A percentile compares a stretch with the other conserved stretches of the same genome.
Conservation (phyloP, 2,329 filamentous ascomycete species). For the Colletotrichum gigasporum region DNA sequence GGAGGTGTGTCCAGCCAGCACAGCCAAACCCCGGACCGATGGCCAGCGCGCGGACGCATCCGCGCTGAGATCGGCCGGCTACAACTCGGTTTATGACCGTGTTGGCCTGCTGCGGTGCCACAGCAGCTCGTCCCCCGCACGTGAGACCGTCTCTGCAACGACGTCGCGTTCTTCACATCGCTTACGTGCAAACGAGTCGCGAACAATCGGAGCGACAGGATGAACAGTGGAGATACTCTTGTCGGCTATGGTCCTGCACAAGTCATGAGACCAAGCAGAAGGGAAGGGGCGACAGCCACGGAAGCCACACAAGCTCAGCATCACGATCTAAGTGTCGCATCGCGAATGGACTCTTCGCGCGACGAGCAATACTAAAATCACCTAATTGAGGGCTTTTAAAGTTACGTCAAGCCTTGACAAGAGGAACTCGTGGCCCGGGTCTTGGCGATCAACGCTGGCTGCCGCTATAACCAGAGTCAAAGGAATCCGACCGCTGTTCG, state of each 20-base stretch:
- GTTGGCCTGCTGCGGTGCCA: conserved; percentile 5
- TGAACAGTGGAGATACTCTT: not conserved
- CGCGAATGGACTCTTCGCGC: not conserved
- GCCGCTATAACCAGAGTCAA: not conserved
- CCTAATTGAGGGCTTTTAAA: not conserved
- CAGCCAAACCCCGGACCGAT: not conserved
- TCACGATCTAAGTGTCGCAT: not conserved
- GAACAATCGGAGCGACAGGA: not conserved
- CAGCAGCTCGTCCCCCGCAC: conserved; percentile 6
- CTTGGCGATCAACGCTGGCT: not conserved
- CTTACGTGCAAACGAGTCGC: conserved; percentile 22
- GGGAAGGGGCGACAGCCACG: not conserved
- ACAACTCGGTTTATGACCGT: conserved; percentile 12
- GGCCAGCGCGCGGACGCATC: conserved; percentile 15
- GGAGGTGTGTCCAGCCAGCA: not conserved
- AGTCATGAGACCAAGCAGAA: not conserved
- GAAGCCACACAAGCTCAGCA: not conserved
- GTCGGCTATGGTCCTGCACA: not conserved
- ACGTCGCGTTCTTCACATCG: conserved; percentile 29
- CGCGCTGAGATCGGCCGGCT: conserved; percentile 22
- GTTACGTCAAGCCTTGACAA: conserved; percentile 8
- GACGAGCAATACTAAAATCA: not conserved
- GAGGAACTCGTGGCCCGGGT: conserved; percentile 15
- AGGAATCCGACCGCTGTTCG: not conserved
- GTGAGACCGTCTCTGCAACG: conserved; percentile 17